Base-by-base conservation (phyloP, 73 alveolate genomes). In the Halteria grandinella region DNA sequence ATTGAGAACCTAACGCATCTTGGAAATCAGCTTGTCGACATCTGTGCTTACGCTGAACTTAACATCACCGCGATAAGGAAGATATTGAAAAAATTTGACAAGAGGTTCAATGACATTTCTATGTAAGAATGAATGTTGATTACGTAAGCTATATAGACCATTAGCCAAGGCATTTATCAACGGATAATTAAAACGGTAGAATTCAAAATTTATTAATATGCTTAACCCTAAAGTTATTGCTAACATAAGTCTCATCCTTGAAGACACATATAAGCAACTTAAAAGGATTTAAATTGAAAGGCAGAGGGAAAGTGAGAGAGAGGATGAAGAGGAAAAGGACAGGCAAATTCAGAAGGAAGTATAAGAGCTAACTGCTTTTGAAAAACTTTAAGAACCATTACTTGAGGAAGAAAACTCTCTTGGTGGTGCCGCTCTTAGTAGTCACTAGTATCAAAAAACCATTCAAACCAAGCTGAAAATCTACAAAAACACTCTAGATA, bases 61-160 rank as follows among this genome's bases (percentile, higher is more conserved):
- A 73, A 73, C 37, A 55, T 73, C 58, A 73, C 85, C n/a, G 85
- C 85, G 2, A 32, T 73, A 28, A 73, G 85, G 31, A 73, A 73
- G 31, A 73, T 73, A 1, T 75, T 73, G 28, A 73, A 73, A 63
- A 73, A 73, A 33, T 73, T 52, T 55, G 85, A 73, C 29, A 73
- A 73, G 39, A 18, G 40, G 37, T 43, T 73, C 48, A n/a, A 37
- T 17, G 41, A 32, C 7, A 49, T 73, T 8, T 73, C 85, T 29
- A 39, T 73, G 85, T 73, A 73, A 31, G 69, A n/a, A n/a, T n/a
- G n/a, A n/a, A n/a, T n/a, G 21, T 23, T 15, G 3, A 51, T 21
- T 47, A 8, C 18, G 8, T 52, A 15, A 51, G 25, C 12, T n/a
- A 17, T 51, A 4, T 54, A 73, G 85, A 17, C 85, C 85, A 20